These are phyloP conservation scores for Acrocalymma vagum DNA, from an alignment of 2,329 filamentous ascomycete genomes.

Conservation along the genomic window DNA sequence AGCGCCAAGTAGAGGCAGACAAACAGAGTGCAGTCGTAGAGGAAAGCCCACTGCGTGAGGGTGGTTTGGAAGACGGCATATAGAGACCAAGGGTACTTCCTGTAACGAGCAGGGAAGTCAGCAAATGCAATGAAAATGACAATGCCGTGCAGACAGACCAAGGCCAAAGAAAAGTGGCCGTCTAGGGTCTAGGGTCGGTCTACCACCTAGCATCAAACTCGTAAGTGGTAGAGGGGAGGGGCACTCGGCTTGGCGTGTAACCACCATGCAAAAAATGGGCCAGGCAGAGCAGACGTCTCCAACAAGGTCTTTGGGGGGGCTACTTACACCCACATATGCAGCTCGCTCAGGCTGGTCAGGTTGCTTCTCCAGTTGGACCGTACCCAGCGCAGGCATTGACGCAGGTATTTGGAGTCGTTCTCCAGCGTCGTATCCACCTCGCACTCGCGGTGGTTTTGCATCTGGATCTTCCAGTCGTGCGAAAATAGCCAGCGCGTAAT, in stretches of 20 bases:
- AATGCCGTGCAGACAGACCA: too few relatives aligned
- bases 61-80: constrained; percentile 94
- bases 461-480: constrained; percentile 91
- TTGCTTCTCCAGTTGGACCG: constrained; percentile 99
- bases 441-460: constrained; percentile 91
- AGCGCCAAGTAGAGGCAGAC: constrained; percentile 40
- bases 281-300: too few relatives aligned
- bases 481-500: constrained; percentile 95
- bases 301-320: too few relatives aligned
- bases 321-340: constrained; percentile 85
- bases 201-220: too few relatives aligned
- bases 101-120: constrained; percentile 53
- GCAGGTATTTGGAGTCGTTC: constrained; percentile 86
- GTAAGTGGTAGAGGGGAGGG: constrained; percentile 31
- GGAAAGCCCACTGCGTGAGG: constrained; percentile 85
- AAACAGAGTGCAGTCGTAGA: constrained; percentile 69
- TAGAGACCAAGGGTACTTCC: constrained; percentile 90
- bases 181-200: too few relatives aligned
- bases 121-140: constrained; percentile 24
- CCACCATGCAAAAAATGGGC: constrained; percentile 32
- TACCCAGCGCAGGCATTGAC: constrained; percentile 93
- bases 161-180: too few relatives aligned
- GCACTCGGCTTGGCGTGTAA: constrained; percentile 39
- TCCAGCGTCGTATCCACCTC: constrained; percentile 89
- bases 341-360: constrained; percentile 85